phyloP scores from a whole-genome alignment of 805 yeast genomes.

The Ogataea thermomethanolica region DNA sequence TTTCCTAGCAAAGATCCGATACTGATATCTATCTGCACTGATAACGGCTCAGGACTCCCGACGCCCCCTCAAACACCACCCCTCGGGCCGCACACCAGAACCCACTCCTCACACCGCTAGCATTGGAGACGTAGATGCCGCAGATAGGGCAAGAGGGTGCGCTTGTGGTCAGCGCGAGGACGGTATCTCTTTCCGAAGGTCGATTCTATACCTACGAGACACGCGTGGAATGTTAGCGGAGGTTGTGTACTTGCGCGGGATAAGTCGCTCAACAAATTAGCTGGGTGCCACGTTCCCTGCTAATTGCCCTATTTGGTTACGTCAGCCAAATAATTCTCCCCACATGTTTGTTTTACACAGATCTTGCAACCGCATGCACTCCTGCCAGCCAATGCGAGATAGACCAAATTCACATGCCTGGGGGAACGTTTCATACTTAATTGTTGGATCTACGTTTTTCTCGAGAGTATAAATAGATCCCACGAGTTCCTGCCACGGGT shows the following conservation, averaged over 20 bases:
- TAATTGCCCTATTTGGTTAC: constrained; percentile 1
- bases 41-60: too few species aligned
- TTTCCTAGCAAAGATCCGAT: not conserved
- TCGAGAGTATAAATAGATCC: too few species aligned
- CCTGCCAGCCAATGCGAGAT: not conserved
- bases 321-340: not conserved
- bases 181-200: too few species aligned
- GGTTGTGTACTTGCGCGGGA: too few species aligned
- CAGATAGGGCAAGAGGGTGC: too few species aligned
- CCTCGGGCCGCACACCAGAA: not conserved
- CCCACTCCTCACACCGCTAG: not conserved
- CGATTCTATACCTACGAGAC: not conserved
- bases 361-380: too few species aligned
- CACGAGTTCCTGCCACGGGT: not conserved
- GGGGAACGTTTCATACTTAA: too few species aligned
- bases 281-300: constrained; percentile 5
- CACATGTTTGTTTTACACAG: constrained; percentile 1
- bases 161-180: too few species aligned
- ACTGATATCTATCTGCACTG: not conserved
- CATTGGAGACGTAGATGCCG: too few species aligned
- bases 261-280: not conserved
- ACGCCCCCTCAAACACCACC: too few species aligned
- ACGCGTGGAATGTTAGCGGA: not conserved
- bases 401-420: not conserved
- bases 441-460: too few species aligned